Conservation (phyloP, 352 stramenopile species). For the Pythium aquatile region DNA sequence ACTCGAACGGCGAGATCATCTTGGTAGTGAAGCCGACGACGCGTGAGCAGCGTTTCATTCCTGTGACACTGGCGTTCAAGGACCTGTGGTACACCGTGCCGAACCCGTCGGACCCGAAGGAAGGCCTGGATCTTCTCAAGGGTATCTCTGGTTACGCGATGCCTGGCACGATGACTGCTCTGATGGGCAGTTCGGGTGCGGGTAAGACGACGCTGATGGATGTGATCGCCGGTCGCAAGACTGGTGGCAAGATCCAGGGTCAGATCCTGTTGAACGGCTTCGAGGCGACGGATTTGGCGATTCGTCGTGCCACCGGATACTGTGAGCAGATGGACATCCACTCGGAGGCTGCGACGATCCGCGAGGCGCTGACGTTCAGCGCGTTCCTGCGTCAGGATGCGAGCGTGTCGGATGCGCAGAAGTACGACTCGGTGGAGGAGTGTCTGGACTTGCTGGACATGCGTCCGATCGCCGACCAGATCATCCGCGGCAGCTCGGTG, state of each 20-base stretch:
- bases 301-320: conserved; percentile 45
- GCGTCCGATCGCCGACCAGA: too few relatives aligned
- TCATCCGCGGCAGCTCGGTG: too few relatives aligned
- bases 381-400: conserved; percentile 66
- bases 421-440: too few relatives aligned
- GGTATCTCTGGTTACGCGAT: conserved; percentile 30
- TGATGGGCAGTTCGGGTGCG: conserved; percentile 70
- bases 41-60: too few relatives aligned
- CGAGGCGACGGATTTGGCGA: conserved; percentile 53
- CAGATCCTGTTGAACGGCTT: conserved; percentile 89
- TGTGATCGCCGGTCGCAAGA: conserved; percentile 93
- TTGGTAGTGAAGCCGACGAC: too few relatives aligned
- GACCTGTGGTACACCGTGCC: conserved; percentile 41
- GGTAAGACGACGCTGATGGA: conserved; percentile 96
- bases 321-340: conserved; percentile 91
- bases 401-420: conserved; percentile 31
- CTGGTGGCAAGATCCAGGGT: conserved; percentile 77
- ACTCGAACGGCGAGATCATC: too few relatives aligned
- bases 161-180: conserved; percentile 21
- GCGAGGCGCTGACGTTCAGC: conserved; percentile 91
- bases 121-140: conserved; percentile 59
- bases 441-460: too few relatives aligned
- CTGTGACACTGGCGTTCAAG: conserved; percentile 32
- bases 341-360: conserved; percentile 85
- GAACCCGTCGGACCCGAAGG: conserved; percentile 34